Conservation (phyloP, 495 filamentous ascomycete species). For the Aspergillus egyptiacus region DNA sequence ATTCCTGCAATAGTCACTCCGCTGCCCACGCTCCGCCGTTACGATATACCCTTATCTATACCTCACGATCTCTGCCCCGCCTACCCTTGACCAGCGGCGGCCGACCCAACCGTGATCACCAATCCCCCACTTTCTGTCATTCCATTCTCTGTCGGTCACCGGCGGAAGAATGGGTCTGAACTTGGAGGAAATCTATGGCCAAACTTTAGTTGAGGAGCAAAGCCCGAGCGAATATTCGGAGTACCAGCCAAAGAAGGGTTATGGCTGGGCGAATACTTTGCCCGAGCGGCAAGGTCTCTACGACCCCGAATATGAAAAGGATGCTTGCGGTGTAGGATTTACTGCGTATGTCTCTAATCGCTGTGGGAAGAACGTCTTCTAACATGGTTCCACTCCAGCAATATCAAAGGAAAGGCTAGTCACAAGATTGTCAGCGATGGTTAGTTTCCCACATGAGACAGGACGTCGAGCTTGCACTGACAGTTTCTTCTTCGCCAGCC, state of each 20-base stretch:
- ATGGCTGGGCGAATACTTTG: conserved; percentile 91
- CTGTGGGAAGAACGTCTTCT: neutral
- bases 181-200: conserved; percentile 60
- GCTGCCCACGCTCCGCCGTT: conserved; percentile 26
- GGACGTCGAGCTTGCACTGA: neutral
- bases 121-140: conserved; percentile 17
- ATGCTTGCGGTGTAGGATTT: conserved; percentile 99
- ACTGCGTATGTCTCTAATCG: conserved; percentile 66
- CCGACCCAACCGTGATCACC: conserved; percentile 13
- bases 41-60: conserved; percentile 26
- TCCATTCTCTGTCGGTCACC: conserved; percentile 43
- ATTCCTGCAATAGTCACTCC: conserved; percentile 12
- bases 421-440: conserved; percentile 99
- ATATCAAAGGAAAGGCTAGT: conserved; percentile 95
- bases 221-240: conserved; percentile 61
- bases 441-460: conserved; percentile 29
- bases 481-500: conserved; percentile 44
- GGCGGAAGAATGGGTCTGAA: conserved; percentile 63
- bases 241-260: conserved; percentile 81
- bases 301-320: conserved; percentile 93
- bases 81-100: conserved; percentile 22
- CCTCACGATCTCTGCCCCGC: conserved; percentile 18
- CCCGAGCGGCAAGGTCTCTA: conserved; percentile 98
- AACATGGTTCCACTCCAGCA: conserved; percentile 44
- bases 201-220: conserved; percentile 55